phyloP scores from a whole-genome alignment of 495 filamentous ascomycete genomes.

The Penicillium pulvis region DNA sequence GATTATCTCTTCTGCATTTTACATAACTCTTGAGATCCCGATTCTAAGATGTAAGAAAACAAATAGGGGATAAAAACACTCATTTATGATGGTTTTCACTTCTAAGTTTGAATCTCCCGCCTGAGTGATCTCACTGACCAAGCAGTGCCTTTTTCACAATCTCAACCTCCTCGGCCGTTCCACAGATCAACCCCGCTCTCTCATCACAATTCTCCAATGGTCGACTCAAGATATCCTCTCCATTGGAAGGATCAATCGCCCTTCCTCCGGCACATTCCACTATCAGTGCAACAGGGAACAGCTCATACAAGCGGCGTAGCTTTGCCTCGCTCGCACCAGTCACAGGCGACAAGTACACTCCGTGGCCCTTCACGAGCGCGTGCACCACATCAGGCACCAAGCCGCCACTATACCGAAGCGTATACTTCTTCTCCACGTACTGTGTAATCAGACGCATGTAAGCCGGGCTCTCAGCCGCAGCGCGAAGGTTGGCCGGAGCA shows the following conservation, averaged over 20 bases:
- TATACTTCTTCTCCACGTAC: conserved; percentile 46
- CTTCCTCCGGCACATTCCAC: conserved; percentile 54
- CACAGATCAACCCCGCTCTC: conserved; percentile 50
- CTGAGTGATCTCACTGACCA: not conserved
- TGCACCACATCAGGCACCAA: conserved; percentile 57
- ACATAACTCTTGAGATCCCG: no score
- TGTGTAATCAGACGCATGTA: conserved; percentile 46
- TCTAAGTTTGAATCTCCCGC: no score
- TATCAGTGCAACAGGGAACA: conserved; percentile 51
- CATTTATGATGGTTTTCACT: no score
- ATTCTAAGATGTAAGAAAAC: no score
- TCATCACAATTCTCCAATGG: conserved; percentile 43
- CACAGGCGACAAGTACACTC: conserved; percentile 53
- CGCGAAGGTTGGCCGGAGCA: conserved; percentile 55
- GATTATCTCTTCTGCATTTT: no score
- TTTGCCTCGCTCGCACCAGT: conserved; percentile 47
- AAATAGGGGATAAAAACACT: no score
- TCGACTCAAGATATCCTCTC: conserved; percentile 38
- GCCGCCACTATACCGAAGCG: conserved; percentile 53
- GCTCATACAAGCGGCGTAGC: conserved; percentile 51
- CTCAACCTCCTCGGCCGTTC: conserved; percentile 48
- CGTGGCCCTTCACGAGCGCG: conserved; percentile 53
- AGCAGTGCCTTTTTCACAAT: conserved; percentile 26
- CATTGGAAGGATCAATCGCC: conserved; percentile 45
- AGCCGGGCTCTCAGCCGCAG: conserved; percentile 39